Conservation (phyloP, 805 yeast species). For the Ogataea saltuana region DNA sequence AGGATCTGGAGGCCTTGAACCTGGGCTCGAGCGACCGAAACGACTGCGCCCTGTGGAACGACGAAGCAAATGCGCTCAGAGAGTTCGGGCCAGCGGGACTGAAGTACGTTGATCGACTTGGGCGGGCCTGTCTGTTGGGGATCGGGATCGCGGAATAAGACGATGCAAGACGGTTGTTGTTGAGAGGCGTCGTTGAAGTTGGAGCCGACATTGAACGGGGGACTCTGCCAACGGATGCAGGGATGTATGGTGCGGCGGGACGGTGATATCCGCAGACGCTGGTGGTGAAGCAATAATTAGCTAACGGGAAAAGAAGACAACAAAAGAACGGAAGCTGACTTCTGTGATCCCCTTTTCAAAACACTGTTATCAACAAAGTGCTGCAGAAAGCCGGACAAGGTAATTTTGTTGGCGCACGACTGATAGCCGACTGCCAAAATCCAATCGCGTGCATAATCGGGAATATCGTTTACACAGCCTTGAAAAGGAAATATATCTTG, state of each 20-base stretch:
- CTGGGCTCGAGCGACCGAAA: conserved; percentile 54
- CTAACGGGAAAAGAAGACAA: not conserved
- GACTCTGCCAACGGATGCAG: not conserved
- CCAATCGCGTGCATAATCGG: too few species aligned
- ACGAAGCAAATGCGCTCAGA: conserved; percentile 74
- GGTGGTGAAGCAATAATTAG: not conserved
- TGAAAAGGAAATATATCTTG: too few species aligned
- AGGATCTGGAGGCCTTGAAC: conserved; percentile 63
- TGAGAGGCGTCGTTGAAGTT: conserved; percentile 11
- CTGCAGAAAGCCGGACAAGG: not conserved
- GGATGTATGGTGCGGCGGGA: too few species aligned
- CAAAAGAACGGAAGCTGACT: not conserved
- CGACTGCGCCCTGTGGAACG: conserved; percentile 77
- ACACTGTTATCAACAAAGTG: not conserved
- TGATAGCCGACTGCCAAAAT: not conserved
- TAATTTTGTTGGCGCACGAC: not conserved
- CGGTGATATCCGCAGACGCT: too few species aligned
- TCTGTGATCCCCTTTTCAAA: not conserved
- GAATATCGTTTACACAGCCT: too few species aligned
- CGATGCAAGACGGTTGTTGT: conserved; percentile 1
- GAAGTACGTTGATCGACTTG: conserved; percentile 27
- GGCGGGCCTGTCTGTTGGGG: conserved; percentile 23
- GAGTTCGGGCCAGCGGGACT: conserved; percentile 64
- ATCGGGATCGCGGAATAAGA: conserved; percentile 29
- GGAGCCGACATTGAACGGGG: conserved; percentile 8